Percentiles rank a stretch among this genome's conserved stretches.
Evolutionary conservation across 257 asterid genomes (phyloP).

Genomic region (Solanum stenotomum): DNA sequence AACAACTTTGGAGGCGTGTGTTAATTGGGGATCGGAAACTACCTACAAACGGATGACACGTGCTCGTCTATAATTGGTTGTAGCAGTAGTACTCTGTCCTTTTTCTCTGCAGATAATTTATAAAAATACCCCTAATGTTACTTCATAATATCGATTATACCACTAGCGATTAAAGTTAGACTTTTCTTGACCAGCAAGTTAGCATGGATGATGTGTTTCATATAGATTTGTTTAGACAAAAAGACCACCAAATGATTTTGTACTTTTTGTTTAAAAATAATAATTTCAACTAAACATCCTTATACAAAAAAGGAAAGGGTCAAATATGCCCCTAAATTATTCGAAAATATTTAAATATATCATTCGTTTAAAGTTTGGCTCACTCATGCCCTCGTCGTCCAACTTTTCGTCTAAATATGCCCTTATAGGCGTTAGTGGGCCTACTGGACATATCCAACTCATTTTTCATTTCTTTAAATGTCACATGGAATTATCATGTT

Average conservation of each 20-base stretch:
- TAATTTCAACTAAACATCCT: neutral
- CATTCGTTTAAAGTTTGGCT: no score
- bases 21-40: neutral
- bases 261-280: neutral
- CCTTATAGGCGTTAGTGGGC: no score
- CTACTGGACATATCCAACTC: no score
- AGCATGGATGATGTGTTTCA: neutral
- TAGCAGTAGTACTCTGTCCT: neutral
- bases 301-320: neutral
- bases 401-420: no score
- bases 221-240: neutral
- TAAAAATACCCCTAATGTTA: neutral
- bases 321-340: no score
- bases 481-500: no score
- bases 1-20: neutral
- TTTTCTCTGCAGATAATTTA: neutral
- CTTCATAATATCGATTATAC: neutral
- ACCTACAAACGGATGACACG: neutral
- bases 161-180: neutral
- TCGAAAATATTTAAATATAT: fast-evolving
- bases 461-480: no score
- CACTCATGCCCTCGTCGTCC: no score
- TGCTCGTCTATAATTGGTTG: neutral
- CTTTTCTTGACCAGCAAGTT: neutral
- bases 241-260: neutral